phyloP scores from a whole-genome alignment of 2,329 filamentous ascomycete genomes.

The Botrytis hyacinthi region DNA sequence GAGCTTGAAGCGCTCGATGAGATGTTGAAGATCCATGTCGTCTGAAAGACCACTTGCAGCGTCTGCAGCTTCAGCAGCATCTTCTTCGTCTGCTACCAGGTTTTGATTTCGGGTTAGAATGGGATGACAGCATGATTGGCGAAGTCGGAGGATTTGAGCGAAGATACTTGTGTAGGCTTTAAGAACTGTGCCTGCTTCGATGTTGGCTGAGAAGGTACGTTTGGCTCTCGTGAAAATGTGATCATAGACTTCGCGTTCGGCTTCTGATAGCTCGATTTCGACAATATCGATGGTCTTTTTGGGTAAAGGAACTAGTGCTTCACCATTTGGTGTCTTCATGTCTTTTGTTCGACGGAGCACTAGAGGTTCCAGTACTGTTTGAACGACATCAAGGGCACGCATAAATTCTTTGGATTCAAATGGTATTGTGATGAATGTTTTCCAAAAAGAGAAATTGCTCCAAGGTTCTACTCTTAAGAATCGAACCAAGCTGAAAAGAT shows the following conservation, averaged over 20 bases:
- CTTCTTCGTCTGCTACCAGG: slow-evolving; percentile 83
- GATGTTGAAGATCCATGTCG: slow-evolving; percentile 88
- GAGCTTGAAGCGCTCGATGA: slow-evolving; percentile 80
- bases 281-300: slow-evolving; percentile 81
- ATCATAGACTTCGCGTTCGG: slow-evolving; percentile 89
- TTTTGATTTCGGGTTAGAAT: slow-evolving; percentile 81
- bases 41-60: slow-evolving; percentile 79
- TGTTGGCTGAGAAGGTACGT: slow-evolving; percentile 77
- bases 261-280: slow-evolving; percentile 77
- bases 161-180: slow-evolving; percentile 98
- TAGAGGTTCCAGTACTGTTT: slow-evolving; percentile 93
- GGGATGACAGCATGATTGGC: slow-evolving; percentile 93
- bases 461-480: slow-evolving; percentile 95
- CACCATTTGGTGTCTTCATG: slow-evolving; percentile 91
- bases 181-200: slow-evolving; percentile 88
- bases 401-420: slow-evolving; percentile 96
- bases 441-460: slow-evolving; percentile 99
- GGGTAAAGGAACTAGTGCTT: slow-evolving; percentile 78
- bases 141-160: slow-evolving; percentile 87
- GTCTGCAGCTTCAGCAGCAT: slow-evolving; percentile 75
- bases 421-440: slow-evolving; percentile 95
- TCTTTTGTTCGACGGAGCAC: slow-evolving; percentile 94
- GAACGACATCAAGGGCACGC: slow-evolving; percentile 90
- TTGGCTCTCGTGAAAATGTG: slow-evolving; percentile 83
- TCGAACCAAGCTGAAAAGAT: slow-evolving; percentile 87